Conservation (phyloP, 352 stramenopile species). For the Phytophthora sp. region DNA sequence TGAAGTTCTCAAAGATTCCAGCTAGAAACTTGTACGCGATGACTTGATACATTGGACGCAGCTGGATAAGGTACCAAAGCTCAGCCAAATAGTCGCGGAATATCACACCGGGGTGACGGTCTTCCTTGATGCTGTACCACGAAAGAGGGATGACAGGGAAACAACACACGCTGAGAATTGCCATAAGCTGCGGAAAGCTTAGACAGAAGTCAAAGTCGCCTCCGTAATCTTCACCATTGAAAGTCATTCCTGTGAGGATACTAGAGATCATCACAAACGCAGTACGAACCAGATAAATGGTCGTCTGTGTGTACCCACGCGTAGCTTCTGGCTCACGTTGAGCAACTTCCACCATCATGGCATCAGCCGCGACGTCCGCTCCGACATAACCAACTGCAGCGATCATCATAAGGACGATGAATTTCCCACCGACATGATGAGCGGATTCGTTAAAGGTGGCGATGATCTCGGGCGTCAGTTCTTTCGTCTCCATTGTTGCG, state of each 20-base stretch:
- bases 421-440: conserved; percentile 39
- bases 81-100: conserved; percentile 45
- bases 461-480: conserved; percentile 30
- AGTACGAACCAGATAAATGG: conserved; percentile 43
- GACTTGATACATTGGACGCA: conserved; percentile 50
- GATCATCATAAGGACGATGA: conserved; percentile 55
- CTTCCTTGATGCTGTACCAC: conserved; percentile 56
- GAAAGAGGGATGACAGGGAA: conserved; percentile 47
- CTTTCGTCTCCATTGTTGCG: conserved; percentile 25
- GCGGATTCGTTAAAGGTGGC: conserved; percentile 40
- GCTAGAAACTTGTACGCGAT: conserved; percentile 45
- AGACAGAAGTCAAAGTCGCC: conserved; percentile 55
- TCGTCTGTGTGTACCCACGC: conserved; percentile 37
- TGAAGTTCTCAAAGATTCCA: conserved; percentile 43
- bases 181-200: conserved; percentile 46
- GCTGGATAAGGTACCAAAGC: conserved; percentile 41
- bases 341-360: conserved; percentile 46
- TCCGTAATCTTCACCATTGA: conserved; percentile 57
- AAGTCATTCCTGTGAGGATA: conserved; percentile 43
- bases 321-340: conserved; percentile 40
- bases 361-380: conserved; percentile 48
- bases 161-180: conserved; percentile 41
- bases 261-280: conserved; percentile 47
- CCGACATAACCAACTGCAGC: conserved; percentile 49
- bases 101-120: conserved; percentile 34